Percentiles rank a stretch among this genome's conserved stretches.
Conservation (phyloP, 768 basidiomycete species). For the Lentinula detonsa region DNA sequence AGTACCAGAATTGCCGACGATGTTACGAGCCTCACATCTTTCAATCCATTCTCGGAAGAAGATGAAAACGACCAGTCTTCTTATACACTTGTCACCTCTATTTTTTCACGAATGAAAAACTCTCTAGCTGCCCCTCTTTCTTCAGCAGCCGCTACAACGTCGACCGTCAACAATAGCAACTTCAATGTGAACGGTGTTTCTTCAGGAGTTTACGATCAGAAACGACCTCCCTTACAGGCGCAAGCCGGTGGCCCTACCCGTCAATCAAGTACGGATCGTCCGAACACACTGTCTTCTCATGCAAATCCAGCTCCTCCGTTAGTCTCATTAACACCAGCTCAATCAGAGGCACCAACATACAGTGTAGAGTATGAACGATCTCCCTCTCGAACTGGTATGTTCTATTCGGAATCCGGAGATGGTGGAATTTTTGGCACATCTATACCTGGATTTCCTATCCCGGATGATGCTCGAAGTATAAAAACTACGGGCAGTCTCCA, state of each 20-base stretch:
- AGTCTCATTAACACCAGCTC: slow-evolving; percentile 80
- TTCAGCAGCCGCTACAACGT: slow-evolving; percentile 37
- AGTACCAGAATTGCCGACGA: slow-evolving; percentile 56
- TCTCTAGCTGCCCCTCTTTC: slow-evolving; percentile 65
- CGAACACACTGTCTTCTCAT: slow-evolving; percentile 46
- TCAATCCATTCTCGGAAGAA: slow-evolving; percentile 91
- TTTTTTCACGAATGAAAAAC: slow-evolving; percentile 78
- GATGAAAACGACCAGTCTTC: slow-evolving; percentile 88
- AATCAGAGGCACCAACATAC: slow-evolving; percentile 72
- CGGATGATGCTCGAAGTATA: slow-evolving; percentile 85
- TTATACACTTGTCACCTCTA: slow-evolving; percentile 75
- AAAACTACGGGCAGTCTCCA: slow-evolving; percentile 64
- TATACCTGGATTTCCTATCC: slow-evolving; percentile 91
- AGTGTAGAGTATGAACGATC: slow-evolving; percentile 58
- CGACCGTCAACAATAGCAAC: slow-evolving; percentile 22
- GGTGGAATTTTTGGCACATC: slow-evolving; percentile 58
- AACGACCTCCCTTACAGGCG: slow-evolving; percentile 49
- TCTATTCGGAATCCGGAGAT: slow-evolving; percentile 51
- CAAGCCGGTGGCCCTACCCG: slow-evolving; percentile 44
- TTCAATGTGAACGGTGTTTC: slow-evolving; percentile 14
- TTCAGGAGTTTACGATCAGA: slow-evolving; percentile 35
- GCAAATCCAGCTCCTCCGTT: slow-evolving; percentile 71
- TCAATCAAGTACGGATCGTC: slow-evolving; percentile 46
- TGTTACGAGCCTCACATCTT: slow-evolving; percentile 72
- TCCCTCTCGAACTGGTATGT: slow-evolving; percentile 43